Conservation (phyloP, 2,329 filamentous ascomycete genomes). For the Hawksworthiomyces lignivorus region DNA sequence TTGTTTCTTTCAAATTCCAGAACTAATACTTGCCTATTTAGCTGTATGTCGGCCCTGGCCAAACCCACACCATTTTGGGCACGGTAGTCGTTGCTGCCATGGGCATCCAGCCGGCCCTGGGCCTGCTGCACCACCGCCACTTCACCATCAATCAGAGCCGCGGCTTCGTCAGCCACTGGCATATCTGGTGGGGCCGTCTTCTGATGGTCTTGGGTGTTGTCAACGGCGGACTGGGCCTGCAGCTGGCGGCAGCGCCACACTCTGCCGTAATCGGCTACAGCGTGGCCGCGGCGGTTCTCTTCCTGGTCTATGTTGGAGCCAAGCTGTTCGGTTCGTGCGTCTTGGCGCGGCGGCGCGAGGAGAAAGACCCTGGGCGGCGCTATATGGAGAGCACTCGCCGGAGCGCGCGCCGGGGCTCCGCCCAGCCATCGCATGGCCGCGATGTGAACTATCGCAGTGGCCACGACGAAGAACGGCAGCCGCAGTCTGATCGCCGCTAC, state of each 20-base stretch:
- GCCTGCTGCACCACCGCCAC: constrained; percentile 48
- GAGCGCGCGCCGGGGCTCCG: too few relatives aligned
- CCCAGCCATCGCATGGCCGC: too few relatives aligned
- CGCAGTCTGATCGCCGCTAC: too few relatives aligned
- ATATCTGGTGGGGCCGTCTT: constrained; percentile 55
- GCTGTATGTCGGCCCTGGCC: constrained; percentile 34
- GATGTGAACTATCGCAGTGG: too few relatives aligned
- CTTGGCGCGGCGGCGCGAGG: not conserved
- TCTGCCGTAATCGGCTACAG: constrained; percentile 46
- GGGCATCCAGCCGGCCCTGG: constrained; percentile 50
- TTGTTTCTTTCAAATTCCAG: too few relatives aligned
- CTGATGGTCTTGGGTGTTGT: constrained; percentile 52
- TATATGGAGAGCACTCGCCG: too few relatives aligned
- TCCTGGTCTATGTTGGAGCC: constrained; percentile 34
- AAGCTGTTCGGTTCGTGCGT: constrained; percentile 17
- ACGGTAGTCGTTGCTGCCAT: constrained; percentile 46
- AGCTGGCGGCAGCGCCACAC: constrained; percentile 34
- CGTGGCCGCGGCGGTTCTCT: constrained; percentile 44
- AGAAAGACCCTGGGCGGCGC: too few relatives aligned
- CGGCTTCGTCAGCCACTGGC: constrained; percentile 44
- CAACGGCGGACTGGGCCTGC: constrained; percentile 56
- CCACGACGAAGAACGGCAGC: too few relatives aligned
- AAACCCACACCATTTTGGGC: constrained; percentile 49
- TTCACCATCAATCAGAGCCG: constrained; percentile 41
- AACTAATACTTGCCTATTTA: constrained; percentile 19